Evolutionary conservation across 1,284 basidiomycete genomes (phyloP).

Genomic region (Pulveroboletus sp.): DNA sequence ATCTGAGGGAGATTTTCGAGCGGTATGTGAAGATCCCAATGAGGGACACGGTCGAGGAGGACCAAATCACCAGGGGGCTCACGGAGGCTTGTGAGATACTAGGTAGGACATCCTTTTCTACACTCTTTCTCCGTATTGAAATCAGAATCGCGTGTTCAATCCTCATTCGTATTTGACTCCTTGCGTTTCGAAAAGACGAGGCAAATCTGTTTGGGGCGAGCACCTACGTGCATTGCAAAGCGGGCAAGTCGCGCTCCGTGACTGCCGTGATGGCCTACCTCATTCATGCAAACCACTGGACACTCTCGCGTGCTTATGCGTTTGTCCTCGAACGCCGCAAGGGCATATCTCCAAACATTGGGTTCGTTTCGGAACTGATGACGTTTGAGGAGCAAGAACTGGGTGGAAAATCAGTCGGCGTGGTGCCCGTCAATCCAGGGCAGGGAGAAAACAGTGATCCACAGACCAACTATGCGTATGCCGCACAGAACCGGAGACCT

Average conservation of each 20-base stretch:
- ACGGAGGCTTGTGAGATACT: conserved; percentile 84
- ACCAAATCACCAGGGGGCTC: conserved; percentile 82
- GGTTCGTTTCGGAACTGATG: conserved; percentile 97
- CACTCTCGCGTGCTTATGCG: conserved; percentile 84
- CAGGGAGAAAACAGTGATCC: conserved; percentile 26
- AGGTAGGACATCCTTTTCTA: conserved; percentile 51
- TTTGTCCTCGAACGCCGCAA: conserved; percentile 90
- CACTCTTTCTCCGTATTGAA: neutral
- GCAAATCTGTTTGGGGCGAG: conserved; percentile 85
- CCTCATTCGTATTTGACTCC: conserved; percentile 5
- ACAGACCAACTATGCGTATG: conserved; percentile 42
- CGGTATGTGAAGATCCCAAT: conserved; percentile 87
- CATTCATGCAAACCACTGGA: conserved; percentile 96
- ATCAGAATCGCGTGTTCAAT: conserved; percentile 8
- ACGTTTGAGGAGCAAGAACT: conserved; percentile 90
- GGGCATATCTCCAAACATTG: conserved; percentile 96
- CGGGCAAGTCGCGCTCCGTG: conserved; percentile 94
- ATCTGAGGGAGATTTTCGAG: conserved; percentile 69
- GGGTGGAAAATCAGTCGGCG: conserved; percentile 79
- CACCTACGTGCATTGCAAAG: conserved; percentile 96
- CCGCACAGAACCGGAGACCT: conserved; percentile 49
- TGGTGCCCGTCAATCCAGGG: conserved; percentile 46
- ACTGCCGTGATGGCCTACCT: conserved; percentile 97
- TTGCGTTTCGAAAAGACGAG: conserved; percentile 62
- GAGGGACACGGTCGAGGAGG: conserved; percentile 94